phyloP scores from a whole-genome alignment of 2,329 filamentous ascomycete species.

The Chlorencoelia australis region DNA sequence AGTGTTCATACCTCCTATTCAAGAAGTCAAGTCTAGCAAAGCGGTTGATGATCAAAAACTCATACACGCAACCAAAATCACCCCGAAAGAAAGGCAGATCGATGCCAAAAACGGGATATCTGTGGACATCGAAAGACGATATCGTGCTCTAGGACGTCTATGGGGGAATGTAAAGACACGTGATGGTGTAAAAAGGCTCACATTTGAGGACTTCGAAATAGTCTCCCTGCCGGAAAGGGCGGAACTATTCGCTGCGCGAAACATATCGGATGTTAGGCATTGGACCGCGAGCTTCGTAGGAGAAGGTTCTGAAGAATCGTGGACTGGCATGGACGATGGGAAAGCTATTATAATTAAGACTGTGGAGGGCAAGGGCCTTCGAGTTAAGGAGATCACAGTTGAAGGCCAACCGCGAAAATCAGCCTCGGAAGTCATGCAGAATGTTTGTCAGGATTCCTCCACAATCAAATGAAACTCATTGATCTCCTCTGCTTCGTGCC shows the following conservation, averaged over 20 bases:
- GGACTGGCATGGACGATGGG: conserved; percentile 11
- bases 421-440: conserved; percentile 8
- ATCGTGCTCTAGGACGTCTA: conserved; percentile 52
- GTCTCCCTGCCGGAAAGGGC: conserved; percentile 4
- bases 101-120: conserved; percentile 46
- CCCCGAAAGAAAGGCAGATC: conserved; percentile 50
- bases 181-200: conserved; percentile 15
- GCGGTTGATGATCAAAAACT: conserved; percentile 20
- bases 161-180: conserved; percentile 38
- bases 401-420: conserved; percentile 10
- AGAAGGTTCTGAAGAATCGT: neutral
- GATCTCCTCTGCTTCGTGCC: too few relatives aligned
- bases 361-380: conserved; percentile 2
- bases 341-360: conserved; percentile 10
- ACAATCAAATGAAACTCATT: too few relatives aligned
- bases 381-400: conserved; percentile 11
- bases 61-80: conserved; percentile 63
- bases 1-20: conserved; percentile 55
- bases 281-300: neutral
- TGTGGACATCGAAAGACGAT: conserved; percentile 43
- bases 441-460: too few relatives aligned
- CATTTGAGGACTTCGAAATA: conserved; percentile 18
- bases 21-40: conserved; percentile 27
- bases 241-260: too few relatives aligned
- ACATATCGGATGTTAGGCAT: neutral